Percentiles rank a stretch among this genome's conserved stretches.
phyloP scores from a whole-genome alignment of 2,329 filamentous ascomycete species.

The Cercospora sp. region DNA sequence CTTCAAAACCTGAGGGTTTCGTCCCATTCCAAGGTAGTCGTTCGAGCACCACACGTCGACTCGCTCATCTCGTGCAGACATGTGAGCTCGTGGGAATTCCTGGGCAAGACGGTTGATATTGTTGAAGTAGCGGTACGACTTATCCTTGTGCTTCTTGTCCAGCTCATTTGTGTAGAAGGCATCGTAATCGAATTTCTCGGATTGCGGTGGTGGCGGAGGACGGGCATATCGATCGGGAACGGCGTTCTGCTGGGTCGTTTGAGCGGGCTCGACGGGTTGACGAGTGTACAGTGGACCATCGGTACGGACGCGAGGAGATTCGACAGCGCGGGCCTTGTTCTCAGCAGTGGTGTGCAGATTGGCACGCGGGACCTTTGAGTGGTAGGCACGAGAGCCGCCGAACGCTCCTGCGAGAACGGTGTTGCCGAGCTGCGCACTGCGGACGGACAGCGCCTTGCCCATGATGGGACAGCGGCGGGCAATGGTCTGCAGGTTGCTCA shows the following conservation, averaged over 20 bases:
- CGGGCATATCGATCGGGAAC: constrained; percentile 39
- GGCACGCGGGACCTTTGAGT: constrained; percentile 60
- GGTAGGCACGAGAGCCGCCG: constrained; percentile 52
- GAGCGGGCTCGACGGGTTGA: constrained; percentile 18
- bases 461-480: constrained; percentile 96
- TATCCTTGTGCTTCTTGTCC: constrained; percentile 99
- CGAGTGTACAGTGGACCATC: constrained; percentile 29
- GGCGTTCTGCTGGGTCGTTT: constrained; percentile 11
- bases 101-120: constrained; percentile 98
- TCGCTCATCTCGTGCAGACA: constrained; percentile 74
- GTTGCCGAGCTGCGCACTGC: constrained; percentile 57
- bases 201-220: constrained; percentile 51
- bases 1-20: constrained; percentile 81
- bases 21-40: constrained; percentile 97
- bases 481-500: constrained; percentile 94
- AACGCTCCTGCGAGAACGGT: constrained; percentile 51
- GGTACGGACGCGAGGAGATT: constrained; percentile 45
- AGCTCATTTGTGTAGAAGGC: constrained; percentile 83
- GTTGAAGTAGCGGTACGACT: constrained; percentile 99
- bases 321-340: constrained; percentile 76
- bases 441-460: constrained; percentile 87
- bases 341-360: constrained; percentile 77
- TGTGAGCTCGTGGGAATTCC: constrained; percentile 94
- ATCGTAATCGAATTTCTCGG: constrained; percentile 81
- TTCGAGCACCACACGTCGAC: constrained; percentile 99